phyloP scores from a whole-genome alignment of 352 stramenopile genomes.

The Globisporangium splendens region DNA sequence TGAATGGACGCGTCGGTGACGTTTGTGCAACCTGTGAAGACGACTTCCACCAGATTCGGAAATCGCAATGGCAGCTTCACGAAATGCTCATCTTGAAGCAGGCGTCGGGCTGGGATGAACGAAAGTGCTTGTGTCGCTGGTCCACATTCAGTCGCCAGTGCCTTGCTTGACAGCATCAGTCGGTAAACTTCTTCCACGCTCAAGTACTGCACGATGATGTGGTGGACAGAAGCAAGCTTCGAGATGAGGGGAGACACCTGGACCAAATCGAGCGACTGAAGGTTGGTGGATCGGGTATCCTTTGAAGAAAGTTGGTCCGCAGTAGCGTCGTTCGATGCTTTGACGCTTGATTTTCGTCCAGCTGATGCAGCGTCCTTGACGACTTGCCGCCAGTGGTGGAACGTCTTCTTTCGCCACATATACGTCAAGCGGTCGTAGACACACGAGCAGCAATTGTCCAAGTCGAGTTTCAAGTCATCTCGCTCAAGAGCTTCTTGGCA shows the following conservation, averaged over 20 bases:
- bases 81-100: slow-evolving; percentile 46
- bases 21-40: slow-evolving; percentile 59
- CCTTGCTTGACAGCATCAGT: slow-evolving; percentile 41
- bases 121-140: slow-evolving; percentile 33
- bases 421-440: slow-evolving; percentile 68
- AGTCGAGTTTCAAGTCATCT: slow-evolving; percentile 19
- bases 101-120: slow-evolving; percentile 51
- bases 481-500: slow-evolving; percentile 25
- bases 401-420: slow-evolving; percentile 77
- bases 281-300: not conserved
- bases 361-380: slow-evolving; percentile 18
- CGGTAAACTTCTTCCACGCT: slow-evolving; percentile 52
- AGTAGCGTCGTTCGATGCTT: not conserved
- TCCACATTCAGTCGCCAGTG: slow-evolving; percentile 40
- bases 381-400: slow-evolving; percentile 63
- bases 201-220: slow-evolving; percentile 41
- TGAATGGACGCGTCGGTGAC: slow-evolving; percentile 49
- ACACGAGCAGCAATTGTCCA: slow-evolving; percentile 60
- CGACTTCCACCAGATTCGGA: slow-evolving; percentile 43
- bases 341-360: not conserved
- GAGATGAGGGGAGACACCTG: slow-evolving; percentile 6
- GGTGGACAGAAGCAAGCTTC: slow-evolving; percentile 35
- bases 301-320: slow-evolving; percentile 7
- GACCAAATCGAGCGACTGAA: not conserved
- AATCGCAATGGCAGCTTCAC: slow-evolving; percentile 37